Evolutionary conservation across 106 monocot genomes (phyloP).

Genomic region (Hemerocallis citrina): DNA sequence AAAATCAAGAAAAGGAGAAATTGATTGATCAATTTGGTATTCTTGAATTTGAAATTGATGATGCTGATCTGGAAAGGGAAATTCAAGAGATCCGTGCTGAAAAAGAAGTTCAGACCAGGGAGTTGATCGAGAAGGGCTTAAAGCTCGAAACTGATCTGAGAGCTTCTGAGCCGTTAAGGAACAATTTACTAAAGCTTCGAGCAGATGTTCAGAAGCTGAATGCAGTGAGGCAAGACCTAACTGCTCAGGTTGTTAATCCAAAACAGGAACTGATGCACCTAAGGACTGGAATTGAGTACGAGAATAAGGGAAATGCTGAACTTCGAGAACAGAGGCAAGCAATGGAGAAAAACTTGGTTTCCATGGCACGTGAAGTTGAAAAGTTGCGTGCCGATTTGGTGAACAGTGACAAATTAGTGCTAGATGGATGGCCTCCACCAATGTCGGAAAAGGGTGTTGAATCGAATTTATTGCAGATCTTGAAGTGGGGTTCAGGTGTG

Average conservation of each 20-base stretch:
- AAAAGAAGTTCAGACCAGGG: constrained; percentile 36
- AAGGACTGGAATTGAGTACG: constrained; percentile 67
- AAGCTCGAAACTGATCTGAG: constrained; percentile 60
- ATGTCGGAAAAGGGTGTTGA: too few species aligned
- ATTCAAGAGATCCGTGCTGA: constrained; percentile 41
- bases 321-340: constrained; percentile 49
- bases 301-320: constrained; percentile 72
- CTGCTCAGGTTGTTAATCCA: constrained; percentile 39
- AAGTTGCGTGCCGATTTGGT: constrained; percentile 37
- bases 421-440: too few species aligned
- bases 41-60: too few species aligned
- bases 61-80: too few species aligned
- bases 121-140: constrained; percentile 53
- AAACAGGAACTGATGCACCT: constrained; percentile 51
- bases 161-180: constrained; percentile 40
- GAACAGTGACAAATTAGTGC: too few species aligned
- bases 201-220: constrained; percentile 43
- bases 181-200: constrained; percentile 30
- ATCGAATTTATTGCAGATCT: too few species aligned
- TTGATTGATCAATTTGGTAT: too few species aligned
- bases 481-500: too few species aligned
- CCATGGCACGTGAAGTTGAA: constrained; percentile 67
- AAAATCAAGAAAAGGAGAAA: too few species aligned
- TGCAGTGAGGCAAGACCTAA: constrained; percentile 45
- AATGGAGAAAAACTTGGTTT: constrained; percentile 63